Evolutionary conservation across 1,284 basidiomycete genomes (phyloP), one percentile per base, ranked within the genome.

Genomic region (Rhodotorula sp.): DNA sequence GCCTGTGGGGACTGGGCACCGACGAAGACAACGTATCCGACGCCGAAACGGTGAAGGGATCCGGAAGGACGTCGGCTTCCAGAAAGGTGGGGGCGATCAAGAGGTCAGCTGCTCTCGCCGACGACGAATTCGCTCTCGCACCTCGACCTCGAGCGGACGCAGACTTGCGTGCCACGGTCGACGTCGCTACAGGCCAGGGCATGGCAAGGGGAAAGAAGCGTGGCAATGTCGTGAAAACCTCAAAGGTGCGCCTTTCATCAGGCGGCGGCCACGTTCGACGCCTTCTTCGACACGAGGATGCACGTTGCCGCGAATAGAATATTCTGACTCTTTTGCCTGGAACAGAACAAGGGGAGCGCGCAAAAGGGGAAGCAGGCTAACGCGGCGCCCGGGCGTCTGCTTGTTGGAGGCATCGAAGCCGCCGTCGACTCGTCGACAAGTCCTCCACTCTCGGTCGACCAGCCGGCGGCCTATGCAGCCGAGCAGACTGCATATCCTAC

Each of bases 171-270:
- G n/a, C 50, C 21, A 38, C 21, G 31, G 38, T 21, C 7, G n/a
- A 43, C 38, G 38, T 43, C 38, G 10, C 38, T 43, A 10, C 23
- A 45, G 47, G 60, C 10, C 21, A 34, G 56, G 47, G 47, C 12
- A 55, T 55, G 58, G 49, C 59, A 5, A 54, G 55, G 54, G 38
- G 5, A 45, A 64, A 60, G 58, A 58, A 54, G 57, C 58, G 38
- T 8, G 21, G 34, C 58, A 48, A 65, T 47, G 47, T 14, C 5
- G 2, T 3, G 14, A 48, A n/a, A 12, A 47, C 28, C 15, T 7
- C 26, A 31, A 50, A 50, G 49, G 49, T 56, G 28, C 8, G n/a
- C 28, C 26, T 56, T 26, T 31, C 34, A 1, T 34, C 34, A n/a
- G n/a, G n/a, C 34, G 7, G 34, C 12, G 56, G 28, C 55, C n/a